A percentile compares a stretch with the other conserved stretches of the same genome.
Evolutionary conservation across 441 rosid species (phyloP).

Genomic region (Eruca vesicaria): DNA sequence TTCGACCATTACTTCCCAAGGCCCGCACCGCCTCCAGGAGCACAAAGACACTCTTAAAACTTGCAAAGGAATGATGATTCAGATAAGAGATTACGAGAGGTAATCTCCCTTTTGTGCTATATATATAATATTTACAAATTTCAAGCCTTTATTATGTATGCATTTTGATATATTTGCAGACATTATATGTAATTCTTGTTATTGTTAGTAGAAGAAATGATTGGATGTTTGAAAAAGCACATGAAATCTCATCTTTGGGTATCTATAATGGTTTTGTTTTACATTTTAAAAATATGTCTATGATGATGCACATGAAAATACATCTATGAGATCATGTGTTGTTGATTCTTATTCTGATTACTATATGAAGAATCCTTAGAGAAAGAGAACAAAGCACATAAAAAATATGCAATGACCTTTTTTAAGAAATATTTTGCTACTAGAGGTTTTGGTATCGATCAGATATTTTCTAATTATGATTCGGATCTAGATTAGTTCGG

Average conservation of each 20-base stretch:
- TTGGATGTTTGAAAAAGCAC: conserved; percentile 24
- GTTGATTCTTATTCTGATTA: conserved; percentile 10
- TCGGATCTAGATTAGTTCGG: neutral
- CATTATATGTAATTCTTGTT: conserved; percentile 16
- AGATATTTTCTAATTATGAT: neutral
- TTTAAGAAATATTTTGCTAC: neutral
- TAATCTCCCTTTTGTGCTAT: conserved; percentile 16
- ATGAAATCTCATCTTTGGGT: conserved; percentile 34
- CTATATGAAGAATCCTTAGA: conserved; percentile 1
- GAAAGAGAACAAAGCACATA: neutral
- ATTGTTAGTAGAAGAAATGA: conserved; percentile 16
- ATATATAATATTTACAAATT: neutral
- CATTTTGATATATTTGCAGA: conserved; percentile 15
- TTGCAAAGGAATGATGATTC: conserved; percentile 34
- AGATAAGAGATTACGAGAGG: neutral
- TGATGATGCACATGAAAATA: neutral
- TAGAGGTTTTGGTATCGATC: neutral
- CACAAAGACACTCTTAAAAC: conserved; percentile 52
- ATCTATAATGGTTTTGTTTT: conserved; percentile 18
- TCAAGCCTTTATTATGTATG: neutral
- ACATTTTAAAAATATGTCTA: neutral
- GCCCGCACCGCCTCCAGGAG: conserved; percentile 89
- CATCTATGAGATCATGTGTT: conserved; percentile 24
- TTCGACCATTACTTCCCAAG: conserved; percentile 54
- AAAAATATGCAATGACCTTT: neutral